phyloP scores from a whole-genome alignment of 768 basidiomycete genomes.

The Russula olivacea region DNA sequence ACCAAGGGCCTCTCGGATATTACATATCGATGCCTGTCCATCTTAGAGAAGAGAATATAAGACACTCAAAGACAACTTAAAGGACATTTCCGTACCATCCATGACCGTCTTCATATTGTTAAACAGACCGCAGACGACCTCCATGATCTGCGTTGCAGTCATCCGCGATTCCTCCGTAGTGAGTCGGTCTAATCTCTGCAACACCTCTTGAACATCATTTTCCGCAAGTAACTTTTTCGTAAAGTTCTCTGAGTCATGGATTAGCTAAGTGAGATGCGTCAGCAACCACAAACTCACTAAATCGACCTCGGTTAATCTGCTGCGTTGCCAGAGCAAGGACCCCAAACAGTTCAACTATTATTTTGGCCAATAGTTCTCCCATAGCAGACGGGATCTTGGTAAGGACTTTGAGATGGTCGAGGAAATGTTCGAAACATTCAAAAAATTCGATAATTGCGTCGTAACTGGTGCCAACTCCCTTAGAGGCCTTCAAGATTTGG shows the following conservation, averaged over 20 bases:
- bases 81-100: background rate
- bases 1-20: background rate
- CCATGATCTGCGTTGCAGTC: background rate
- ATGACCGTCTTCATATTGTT: conserved; percentile 7
- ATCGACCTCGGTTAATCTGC: background rate
- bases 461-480: background rate
- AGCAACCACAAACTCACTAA: background rate
- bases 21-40: background rate
- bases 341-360: background rate
- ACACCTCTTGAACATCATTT: background rate
- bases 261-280: background rate
- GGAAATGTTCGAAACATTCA: conserved; percentile 2
- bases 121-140: conserved; percentile 2
- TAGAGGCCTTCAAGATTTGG: background rate
- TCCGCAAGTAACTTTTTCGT: background rate
- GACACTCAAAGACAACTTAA: too few species aligned
- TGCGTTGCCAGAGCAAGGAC: conserved; percentile 3
- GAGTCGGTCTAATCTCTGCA: background rate
- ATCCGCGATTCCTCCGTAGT: background rate
- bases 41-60: background rate
- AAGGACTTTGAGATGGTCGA: background rate
- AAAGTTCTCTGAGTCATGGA: background rate
- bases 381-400: background rate
- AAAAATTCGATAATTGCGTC: background rate
- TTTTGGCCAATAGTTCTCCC: background rate